Evolutionary conservation across 1,284 basidiomycete genomes (phyloP).

Genomic region (Trametes hirsuta): DNA sequence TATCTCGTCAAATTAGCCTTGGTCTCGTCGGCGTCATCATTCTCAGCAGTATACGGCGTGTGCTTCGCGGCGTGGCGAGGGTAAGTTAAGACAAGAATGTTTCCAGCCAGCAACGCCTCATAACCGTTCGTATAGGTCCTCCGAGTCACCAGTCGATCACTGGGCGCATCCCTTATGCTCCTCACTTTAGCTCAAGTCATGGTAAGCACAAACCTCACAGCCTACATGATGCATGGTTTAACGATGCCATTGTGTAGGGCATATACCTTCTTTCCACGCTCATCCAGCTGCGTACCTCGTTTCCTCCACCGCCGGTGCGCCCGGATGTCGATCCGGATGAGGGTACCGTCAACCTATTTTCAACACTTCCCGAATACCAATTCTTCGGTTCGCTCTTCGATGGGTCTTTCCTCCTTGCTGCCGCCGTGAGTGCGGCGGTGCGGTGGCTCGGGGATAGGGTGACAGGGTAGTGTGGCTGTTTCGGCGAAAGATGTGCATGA

Average conservation of each 20-base stretch:
- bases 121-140: conserved; percentile 45
- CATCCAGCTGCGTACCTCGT: conserved; percentile 75
- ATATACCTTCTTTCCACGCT: conserved; percentile 79
- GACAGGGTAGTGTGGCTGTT: conserved; percentile 9
- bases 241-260: conserved; percentile 46
- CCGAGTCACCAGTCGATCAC: conserved; percentile 65
- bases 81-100: conserved; percentile 40
- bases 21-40: conserved; percentile 74
- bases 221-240: not conserved
- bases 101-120: not conserved
- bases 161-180: conserved; percentile 72
- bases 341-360: conserved; percentile 60
- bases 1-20: conserved; percentile 71
- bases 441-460: conserved; percentile 51
- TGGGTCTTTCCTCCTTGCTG: conserved; percentile 64
- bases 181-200: conserved; percentile 77
- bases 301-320: conserved; percentile 54
- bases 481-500: not conserved
- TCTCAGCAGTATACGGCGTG: conserved; percentile 65
- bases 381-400: conserved; percentile 77
- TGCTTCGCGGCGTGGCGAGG: conserved; percentile 65
- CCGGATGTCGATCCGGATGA: conserved; percentile 29
- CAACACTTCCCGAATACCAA: conserved; percentile 72
- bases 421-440: conserved; percentile 45
- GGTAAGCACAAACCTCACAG: conserved; percentile 45